Evolutionary conservation across 1,284 basidiomycete species (phyloP).

Genomic region (Rhodofomes roseus): DNA sequence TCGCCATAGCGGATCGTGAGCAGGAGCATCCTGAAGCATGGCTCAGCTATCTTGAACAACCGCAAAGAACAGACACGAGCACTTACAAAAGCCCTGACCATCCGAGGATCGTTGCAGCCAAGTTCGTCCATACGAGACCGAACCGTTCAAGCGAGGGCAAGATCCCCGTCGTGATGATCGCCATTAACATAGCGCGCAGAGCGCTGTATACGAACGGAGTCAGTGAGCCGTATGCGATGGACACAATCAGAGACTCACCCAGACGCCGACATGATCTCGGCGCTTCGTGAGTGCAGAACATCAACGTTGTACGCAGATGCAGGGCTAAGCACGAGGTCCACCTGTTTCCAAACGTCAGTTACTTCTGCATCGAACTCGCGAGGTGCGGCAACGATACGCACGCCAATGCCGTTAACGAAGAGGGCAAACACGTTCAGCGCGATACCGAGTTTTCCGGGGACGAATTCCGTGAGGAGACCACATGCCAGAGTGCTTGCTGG

Average conservation of each 20-base stretch:
- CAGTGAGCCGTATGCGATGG: not conserved
- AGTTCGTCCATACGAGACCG: not conserved
- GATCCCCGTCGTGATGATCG: not conserved
- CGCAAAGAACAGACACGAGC: no score
- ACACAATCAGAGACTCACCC: slow-evolving; percentile 21
- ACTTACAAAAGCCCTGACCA: not conserved
- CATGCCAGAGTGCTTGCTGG: slow-evolving; percentile 31
- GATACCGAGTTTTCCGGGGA: slow-evolving; percentile 33
- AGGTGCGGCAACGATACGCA: slow-evolving; percentile 24
- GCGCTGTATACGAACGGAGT: not conserved
- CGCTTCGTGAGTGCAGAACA: slow-evolving; percentile 43
- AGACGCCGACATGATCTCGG: slow-evolving; percentile 45
- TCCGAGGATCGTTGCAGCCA: not conserved
- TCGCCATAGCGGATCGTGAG: not conserved
- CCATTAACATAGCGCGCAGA: not conserved
- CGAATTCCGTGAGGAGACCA: slow-evolving; percentile 26
- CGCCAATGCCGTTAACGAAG: slow-evolving; percentile 44
- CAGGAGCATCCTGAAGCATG: not conserved
- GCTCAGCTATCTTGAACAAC: not conserved
- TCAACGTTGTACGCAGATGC: slow-evolving; percentile 55
- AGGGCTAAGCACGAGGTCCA: slow-evolving; percentile 43
- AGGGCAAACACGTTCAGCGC: slow-evolving; percentile 34
- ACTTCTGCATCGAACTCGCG: slow-evolving; percentile 15
- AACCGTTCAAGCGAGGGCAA: not conserved
- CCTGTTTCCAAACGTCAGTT: slow-evolving; percentile 26